Percentiles rank a stretch among this genome's conserved stretches.
Evolutionary conservation across 2,329 filamentous ascomycete genomes (phyloP).

Genomic region (Cladosporium sp.): DNA sequence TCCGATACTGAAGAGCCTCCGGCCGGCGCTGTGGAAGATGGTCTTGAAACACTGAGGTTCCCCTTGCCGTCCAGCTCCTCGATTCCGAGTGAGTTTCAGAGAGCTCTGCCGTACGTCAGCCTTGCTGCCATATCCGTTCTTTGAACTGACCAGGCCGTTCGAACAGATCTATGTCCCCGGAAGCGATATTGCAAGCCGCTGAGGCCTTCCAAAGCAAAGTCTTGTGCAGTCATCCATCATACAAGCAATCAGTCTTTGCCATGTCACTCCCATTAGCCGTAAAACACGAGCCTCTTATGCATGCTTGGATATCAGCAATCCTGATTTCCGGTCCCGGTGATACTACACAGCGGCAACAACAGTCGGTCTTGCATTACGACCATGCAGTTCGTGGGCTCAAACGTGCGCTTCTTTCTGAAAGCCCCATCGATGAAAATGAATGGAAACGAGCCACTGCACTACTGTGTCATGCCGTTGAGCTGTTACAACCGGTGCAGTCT

Average conservation of each 20-base stretch:
- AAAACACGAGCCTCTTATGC: slow-evolving; percentile 15
- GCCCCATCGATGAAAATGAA: slow-evolving; percentile 9
- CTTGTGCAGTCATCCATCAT: slow-evolving; percentile 14
- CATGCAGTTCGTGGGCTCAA: slow-evolving; percentile 11
- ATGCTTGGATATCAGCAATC: slow-evolving; percentile 20
- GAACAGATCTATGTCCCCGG: neutral
- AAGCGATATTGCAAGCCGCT: slow-evolving; percentile 12
- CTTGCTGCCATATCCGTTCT: too few species aligned
- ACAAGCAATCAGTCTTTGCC: slow-evolving; percentile 15
- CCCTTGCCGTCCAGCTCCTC: too few species aligned
- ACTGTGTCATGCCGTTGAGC: slow-evolving; percentile 19
- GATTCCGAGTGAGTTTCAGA: too few species aligned
- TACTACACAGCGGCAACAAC: slow-evolving; percentile 3
- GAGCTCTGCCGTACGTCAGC: too few species aligned
- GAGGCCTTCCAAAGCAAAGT: slow-evolving; percentile 16
- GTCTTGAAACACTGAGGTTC: too few species aligned
- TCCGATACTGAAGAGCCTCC: too few species aligned
- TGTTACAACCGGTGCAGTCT: slow-evolving; percentile 11
- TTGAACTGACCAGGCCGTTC: too few species aligned
- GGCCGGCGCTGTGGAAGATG: too few species aligned
- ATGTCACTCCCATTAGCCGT: slow-evolving; percentile 14
- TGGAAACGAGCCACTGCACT: slow-evolving; percentile 19
- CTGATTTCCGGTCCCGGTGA: slow-evolving; percentile 13
- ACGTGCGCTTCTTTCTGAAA: neutral
- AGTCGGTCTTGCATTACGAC: slow-evolving; percentile 19